Evolutionary conservation across 495 filamentous ascomycete species (phyloP).

Genomic region (Trichodelitschia bisporula): DNA sequence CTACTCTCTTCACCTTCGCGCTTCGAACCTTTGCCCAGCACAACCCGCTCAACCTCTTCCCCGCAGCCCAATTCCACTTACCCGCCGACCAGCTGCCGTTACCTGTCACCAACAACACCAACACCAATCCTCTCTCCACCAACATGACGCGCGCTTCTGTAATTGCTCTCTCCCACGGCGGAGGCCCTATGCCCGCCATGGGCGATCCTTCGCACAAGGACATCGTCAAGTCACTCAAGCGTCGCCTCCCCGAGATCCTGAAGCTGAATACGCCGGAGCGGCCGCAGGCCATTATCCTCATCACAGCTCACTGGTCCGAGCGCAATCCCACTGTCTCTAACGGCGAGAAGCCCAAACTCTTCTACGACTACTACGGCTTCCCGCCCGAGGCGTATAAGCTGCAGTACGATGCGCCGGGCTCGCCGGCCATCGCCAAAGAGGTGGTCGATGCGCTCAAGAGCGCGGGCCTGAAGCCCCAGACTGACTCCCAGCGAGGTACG

Average conservation of each 20-base stretch:
- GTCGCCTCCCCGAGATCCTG: constrained; percentile 15
- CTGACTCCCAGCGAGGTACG: constrained; percentile 10
- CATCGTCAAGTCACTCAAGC: constrained; percentile 14
- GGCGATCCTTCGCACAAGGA: constrained; percentile 14
- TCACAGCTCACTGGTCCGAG: constrained; percentile 20
- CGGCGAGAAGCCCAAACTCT: constrained; percentile 13
- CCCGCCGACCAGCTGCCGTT: too few species aligned
- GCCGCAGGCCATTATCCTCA: constrained; percentile 17
- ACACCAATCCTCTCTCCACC: neutral
- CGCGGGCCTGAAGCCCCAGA: constrained; percentile 9
- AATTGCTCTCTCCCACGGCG: constrained; percentile 19
- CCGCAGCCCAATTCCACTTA: too few species aligned
- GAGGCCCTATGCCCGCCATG: constrained; percentile 19
- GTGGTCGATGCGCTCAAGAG: constrained; percentile 11
- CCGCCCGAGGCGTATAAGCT: constrained; percentile 17
- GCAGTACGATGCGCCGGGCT: constrained; percentile 19
- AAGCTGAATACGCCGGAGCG: constrained; percentile 14
- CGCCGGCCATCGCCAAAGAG: constrained; percentile 15
- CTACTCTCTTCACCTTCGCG: too few species aligned
- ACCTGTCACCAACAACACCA: too few species aligned
- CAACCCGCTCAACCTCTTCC: too few species aligned
- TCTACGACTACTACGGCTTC: constrained; percentile 21
- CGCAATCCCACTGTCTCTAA: constrained; percentile 14
- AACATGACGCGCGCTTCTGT: constrained; percentile 17
- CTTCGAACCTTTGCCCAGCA: too few species aligned